Base-by-base conservation (phyloP, 441 rosid species). In the Gossypium trilobum region DNA sequence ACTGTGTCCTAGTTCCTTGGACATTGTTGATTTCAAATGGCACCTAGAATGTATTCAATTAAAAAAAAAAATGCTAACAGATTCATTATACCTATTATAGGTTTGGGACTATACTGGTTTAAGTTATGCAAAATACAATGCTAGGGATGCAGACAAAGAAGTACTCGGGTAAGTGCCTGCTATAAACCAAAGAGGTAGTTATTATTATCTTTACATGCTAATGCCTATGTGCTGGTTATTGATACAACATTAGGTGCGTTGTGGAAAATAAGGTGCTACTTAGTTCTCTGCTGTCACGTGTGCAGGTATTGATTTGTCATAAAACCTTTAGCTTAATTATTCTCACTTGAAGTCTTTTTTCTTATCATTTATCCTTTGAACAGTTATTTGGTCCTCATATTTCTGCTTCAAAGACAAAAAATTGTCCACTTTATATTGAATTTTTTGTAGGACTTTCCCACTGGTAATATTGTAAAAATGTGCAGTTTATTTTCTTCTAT, bases 181-280 rank as follows among this genome's bases (percentile, higher is more conserved):
- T 11, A 27, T 66, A 23, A 29, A 8, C 60, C 20, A 19, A 31
- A 22, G 46, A 4, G 16, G 27, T 16, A 4, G 20, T 11, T 22
- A 0, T 2, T 62, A 10, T 39, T 22, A 33, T 56, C 63, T 55
- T 25, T 67, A 46, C 13, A 54, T 51, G 61, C 73, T 73, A 31
- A 74, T 69, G 54, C 61, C 51, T 31, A 55, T 36, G 20, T 76
- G 36, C 71, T 83, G 68, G 72, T 77, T 70, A 46, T 82, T 73
- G 67, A 60, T 58, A 81, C 17, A 48, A 79, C 80, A 61, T 77
- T 74, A 92, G 99, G 86, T 94, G 97, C 52, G 97, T 94, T 0
- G 97, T 92, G 84, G 99, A 94, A 89, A 94, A 94, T 80, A 90
- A 88, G 85, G 93, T 92, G 87, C 95, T 92, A 75, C 97, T 89